Conservation (phyloP, 768 basidiomycete species). For the Russula olivacea region DNA sequence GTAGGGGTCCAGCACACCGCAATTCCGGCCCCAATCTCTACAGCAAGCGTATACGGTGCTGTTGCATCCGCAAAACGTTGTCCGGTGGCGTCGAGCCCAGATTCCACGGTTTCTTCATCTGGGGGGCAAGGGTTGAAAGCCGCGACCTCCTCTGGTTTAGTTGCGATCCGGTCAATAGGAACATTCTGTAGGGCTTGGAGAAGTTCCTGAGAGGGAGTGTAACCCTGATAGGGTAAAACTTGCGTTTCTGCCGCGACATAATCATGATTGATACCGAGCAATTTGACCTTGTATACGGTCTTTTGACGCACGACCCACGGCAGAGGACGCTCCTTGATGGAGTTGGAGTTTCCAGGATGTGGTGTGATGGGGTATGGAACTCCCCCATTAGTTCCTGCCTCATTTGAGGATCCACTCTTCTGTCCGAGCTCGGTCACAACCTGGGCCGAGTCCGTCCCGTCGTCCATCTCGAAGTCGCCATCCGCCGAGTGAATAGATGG, state of each 20-base stretch:
- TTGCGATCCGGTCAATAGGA: constrained; percentile 25
- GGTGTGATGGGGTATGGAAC: constrained; percentile 16
- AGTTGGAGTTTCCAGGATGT: constrained; percentile 12
- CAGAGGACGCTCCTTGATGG: constrained; percentile 22
- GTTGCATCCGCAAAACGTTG: constrained; percentile 46
- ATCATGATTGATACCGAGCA: constrained; percentile 52
- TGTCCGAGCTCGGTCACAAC: neutral
- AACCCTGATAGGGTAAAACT: constrained; percentile 72
- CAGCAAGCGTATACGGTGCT: constrained; percentile 60
- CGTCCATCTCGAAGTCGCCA: constrained; percentile 26
- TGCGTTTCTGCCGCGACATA: constrained; percentile 47
- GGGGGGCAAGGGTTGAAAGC: constrained; percentile 49
- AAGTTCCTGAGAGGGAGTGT: constrained; percentile 49
- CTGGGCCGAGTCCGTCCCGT: constrained; percentile 7
- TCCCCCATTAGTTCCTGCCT: neutral
- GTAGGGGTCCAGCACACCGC: constrained; percentile 65
- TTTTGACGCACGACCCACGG: constrained; percentile 59
- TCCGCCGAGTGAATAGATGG: constrained; percentile 23
- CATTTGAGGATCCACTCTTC: neutral
- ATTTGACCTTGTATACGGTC: constrained; percentile 59
- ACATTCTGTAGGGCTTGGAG: constrained; percentile 39
- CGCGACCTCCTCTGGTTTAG: constrained; percentile 32
- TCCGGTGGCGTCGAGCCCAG: constrained; percentile 18
- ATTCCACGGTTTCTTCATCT: constrained; percentile 5
- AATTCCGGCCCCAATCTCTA: constrained; percentile 62